Base-by-base conservation (phyloP, 345 rosid genomes). In the Trapa bicornis region DNA sequence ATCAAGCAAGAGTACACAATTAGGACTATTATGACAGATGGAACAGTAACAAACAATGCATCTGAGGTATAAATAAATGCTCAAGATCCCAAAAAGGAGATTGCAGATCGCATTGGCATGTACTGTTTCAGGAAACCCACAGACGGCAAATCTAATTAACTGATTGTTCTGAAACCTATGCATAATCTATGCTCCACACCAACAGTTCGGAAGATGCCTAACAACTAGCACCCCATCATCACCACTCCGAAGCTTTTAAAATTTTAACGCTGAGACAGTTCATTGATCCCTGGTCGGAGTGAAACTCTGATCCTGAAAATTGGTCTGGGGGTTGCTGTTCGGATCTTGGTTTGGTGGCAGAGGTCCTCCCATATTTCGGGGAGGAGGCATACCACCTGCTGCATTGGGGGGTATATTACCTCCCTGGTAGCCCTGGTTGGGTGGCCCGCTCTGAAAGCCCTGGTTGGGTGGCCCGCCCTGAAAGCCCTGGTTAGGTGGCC, bases 301-400 rank as follows among this genome's bases (percentile, higher is more conserved):
- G 74, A 75, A 75, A 41, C 58, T 65, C 64, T 79, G 66, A 54
- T 65, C 64, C 38, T 63, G 74, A 66, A 48, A 64, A 67, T 73
- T 70, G 13, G 65, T 65, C 67, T 17, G 45, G 11, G 32, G 29
- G 33, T 47, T 58, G 47, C 57, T 71, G 42, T 73, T 71, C 80
- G 78, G 74, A 5, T 73, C 76, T 29, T 61, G 70, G 60, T 69
- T 69, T 11, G 37, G 70, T 1, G 67, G 79, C 11, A 75, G 75
- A 53, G 61, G 32, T 8, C 71, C 68, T 3, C 77, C 85, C 50
- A 70, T 69, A 61, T 79, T 57, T 74, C 71, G 76, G 0, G 35
- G 72, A 2, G 70, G 75, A 11, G 73, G 61, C 78, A 61, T 65
- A 2, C 78, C 79, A 1, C 60, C 76, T 65, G 66, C 39, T 22